Evolutionary conservation across 1,284 basidiomycete genomes (phyloP).

Genomic region (Trichosporon inkin): DNA sequence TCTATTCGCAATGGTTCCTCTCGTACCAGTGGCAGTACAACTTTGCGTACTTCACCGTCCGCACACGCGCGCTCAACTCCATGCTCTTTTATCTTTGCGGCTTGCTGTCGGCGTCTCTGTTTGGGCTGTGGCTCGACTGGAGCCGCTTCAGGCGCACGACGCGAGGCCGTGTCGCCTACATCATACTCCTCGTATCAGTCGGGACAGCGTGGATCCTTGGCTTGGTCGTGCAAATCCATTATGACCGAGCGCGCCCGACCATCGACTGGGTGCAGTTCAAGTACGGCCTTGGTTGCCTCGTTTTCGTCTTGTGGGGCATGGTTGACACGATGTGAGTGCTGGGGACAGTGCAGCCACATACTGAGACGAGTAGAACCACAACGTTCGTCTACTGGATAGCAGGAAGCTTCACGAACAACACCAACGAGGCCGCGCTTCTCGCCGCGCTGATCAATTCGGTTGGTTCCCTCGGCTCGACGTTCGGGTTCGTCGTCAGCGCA

Average conservation of each 20-base stretch:
- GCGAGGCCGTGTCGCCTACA: too few relatives aligned
- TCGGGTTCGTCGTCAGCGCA: neutral
- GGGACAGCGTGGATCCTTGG: neutral
- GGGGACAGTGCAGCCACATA: neutral
- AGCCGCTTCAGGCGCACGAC: neutral
- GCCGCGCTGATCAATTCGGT: neutral
- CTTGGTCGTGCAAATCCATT: neutral
- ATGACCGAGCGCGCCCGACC: neutral
- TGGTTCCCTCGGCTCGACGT: neutral
- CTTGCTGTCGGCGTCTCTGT: neutral
- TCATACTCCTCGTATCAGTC: neutral
- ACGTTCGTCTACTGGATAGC: neutral
- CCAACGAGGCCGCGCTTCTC: neutral
- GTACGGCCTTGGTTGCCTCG: neutral
- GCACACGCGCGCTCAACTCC: neutral
- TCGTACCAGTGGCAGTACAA: constrained; percentile 5
- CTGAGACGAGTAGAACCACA: neutral
- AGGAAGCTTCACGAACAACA: neutral
- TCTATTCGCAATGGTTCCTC: neutral
- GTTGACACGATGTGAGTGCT: neutral
- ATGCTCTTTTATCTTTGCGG: constrained; percentile 1
- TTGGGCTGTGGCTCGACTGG: neutral
- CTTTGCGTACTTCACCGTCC: constrained; percentile 3
- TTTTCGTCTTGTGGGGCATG: constrained; percentile 2
- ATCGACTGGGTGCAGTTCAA: neutral